A percentile compares a stretch with the other conserved stretches of the same genome.
These are phyloP conservation scores for Geosiphon pyriformis DNA, from an alignment of 192 early-diverging fungal species.

Conservation along the genomic window DNA sequence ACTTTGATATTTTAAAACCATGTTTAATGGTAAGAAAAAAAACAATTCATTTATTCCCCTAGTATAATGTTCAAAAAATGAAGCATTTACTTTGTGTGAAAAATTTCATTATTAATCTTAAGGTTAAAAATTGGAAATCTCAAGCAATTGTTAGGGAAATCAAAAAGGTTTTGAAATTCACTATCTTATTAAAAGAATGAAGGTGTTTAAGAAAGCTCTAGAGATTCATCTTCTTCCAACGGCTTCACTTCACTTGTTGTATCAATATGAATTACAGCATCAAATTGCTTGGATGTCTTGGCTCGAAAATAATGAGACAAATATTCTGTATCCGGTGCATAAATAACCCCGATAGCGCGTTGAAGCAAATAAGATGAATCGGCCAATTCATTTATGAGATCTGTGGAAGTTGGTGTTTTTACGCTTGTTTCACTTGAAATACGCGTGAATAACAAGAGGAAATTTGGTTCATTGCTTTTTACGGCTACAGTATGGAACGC, in stretches of 20 bases:
- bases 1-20: too few relatives aligned
- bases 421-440: not conserved
- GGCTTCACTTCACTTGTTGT: not conserved
- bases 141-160: too few relatives aligned
- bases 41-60: too few relatives aligned
- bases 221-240: conserved; percentile 9
- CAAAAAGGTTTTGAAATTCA: too few relatives aligned
- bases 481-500: conserved; percentile 2
- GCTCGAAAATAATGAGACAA: conserved; percentile 8
- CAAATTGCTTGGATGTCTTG: conserved; percentile 10
- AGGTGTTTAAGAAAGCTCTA: too few relatives aligned
- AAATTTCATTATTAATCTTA: too few relatives aligned
- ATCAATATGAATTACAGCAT: conserved; percentile 18
- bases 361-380: not conserved
- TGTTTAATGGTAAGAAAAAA: too few relatives aligned
- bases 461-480: not conserved
- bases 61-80: too few relatives aligned
- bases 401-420: not conserved
- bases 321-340: conserved; percentile 4
- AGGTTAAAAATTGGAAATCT: too few relatives aligned
- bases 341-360: conserved; percentile 12
- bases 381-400: not conserved
- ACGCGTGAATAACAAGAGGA: not conserved
- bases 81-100: too few relatives aligned
- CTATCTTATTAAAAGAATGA: too few relatives aligned